Conservation (phyloP, 306 rosid species). For the Prunus kanzakura region DNA sequence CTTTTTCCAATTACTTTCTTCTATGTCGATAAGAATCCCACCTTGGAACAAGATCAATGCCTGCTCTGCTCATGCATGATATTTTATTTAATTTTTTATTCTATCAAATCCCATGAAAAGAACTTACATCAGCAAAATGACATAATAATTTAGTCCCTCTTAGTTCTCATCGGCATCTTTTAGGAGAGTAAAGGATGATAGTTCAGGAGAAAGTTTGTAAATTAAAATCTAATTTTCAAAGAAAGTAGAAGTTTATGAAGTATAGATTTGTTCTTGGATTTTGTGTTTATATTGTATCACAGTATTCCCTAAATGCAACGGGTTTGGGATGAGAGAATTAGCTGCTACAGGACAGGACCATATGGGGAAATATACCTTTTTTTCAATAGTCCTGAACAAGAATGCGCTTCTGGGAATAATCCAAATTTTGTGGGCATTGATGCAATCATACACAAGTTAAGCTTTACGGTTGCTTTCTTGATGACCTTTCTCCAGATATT, state of each 20-base stretch:
- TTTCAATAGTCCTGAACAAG: conserved; percentile 18
- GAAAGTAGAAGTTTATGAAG: too few relatives aligned
- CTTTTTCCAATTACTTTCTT: conserved; percentile 42
- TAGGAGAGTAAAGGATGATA: neutral
- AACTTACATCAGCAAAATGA: conserved; percentile 15
- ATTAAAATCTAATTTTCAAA: neutral
- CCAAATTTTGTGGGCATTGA: conserved; percentile 49
- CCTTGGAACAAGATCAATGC: conserved; percentile 23
- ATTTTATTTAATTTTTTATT: neutral
- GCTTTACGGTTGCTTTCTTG: conserved; percentile 48
- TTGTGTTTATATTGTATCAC: too few relatives aligned
- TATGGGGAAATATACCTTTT: conserved; percentile 24
- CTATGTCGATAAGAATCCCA: conserved; percentile 41
- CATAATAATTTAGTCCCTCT: neutral
- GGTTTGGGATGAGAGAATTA: conserved; percentile 20
- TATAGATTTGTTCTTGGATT: too few relatives aligned
- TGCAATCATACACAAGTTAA: conserved; percentile 47
- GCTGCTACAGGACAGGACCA: conserved; percentile 28
- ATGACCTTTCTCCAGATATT: conserved; percentile 41
- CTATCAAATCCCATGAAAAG: neutral
- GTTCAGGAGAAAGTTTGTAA: neutral
- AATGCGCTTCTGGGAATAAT: conserved; percentile 46
- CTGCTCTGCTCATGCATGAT: neutral
- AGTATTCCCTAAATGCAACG: conserved; percentile 4
- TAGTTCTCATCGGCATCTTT: too few relatives aligned